Evolutionary conservation across 2,329 filamentous ascomycete species (phyloP), one percentile per base, ranked within the genome.

Genomic region (Sporothrix sp.): DNA sequence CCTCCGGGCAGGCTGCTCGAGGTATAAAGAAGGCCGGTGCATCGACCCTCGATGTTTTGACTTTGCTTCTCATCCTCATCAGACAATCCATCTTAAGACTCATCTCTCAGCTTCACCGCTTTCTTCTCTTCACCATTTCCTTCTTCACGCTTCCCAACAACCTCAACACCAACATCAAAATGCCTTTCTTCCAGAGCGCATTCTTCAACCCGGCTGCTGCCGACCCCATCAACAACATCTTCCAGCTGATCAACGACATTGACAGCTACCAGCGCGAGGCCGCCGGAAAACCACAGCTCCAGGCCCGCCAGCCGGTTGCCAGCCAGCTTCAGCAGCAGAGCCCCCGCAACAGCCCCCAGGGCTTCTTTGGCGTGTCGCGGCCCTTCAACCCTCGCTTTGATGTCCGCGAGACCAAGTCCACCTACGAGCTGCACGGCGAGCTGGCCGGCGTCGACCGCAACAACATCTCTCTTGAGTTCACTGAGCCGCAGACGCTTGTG

Each of bases 401-500:
- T 60, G 74, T 90, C 55, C 82, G 78, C 64, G 87, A 93, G 70
- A 78, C 76, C 11, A 75, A 76, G 54, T 68, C 79, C 6, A 65
- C 71, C 56, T 91, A 88, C 63, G 82, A 91, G 67, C 81, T 91
- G 18, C 80, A 90, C 60, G 87, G 86, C 60, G 86, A 91, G 66
- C 78, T 91, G 6, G 82, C 86, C 0, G 87, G 87, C 50, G 72
- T 90, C 59, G 76, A 78, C 56, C 85, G 87, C 68, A 80, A 86
- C 59, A 73, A 89, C 61, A 71, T 93, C 61, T 71, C 76, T 63
- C 85, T 91, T 62, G 85, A 91, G 62, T 91, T 90, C 73, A 82
- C 79, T 52, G 85, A 91, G 63, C 72, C 76, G 37, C 82, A 86
- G 68, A 89, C 84, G 14, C 70, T 91, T 38, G 74, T 79, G 56